Evolutionary conservation across 257 asterid species (phyloP), one percentile per base, ranked within the genome.

Genomic region (Gardenia jasminoides): DNA sequence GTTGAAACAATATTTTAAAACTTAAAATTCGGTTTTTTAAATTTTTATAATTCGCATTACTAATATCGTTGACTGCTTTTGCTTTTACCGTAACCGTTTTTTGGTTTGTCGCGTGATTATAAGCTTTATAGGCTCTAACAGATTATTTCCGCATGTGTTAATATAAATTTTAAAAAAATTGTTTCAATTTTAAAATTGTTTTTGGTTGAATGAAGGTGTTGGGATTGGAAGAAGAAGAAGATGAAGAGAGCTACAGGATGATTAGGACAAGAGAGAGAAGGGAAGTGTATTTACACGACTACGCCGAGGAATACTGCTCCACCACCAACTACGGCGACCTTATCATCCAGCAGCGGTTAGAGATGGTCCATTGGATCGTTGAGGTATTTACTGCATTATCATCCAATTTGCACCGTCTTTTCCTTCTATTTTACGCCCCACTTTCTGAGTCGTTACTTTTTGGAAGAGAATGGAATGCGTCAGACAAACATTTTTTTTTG

Each of bases 361-460:
- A 81, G 59, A 93, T 95, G 99, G 97, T 93, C 72, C 96, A 93
- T 82, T 93, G 97, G 99, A 95, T 95, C 79, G 84, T 93, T 75
- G 97, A 93, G 98, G 99, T 93, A 77, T 48, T 66, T 36, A n/a
- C 64, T 56, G n/a, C n/a, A 5, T 19, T 17, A 47, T 50, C 20
- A n/a, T 54, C 26, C 52, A 56, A 8, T 33, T 22, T 48, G 56
- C 9, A 8, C 70, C 48, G 41, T 56, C 1, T 62, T 62, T 56
- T 19, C 52, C 67, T 41, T 36, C 41, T 5, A 24, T 19, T 24
- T 52, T 70, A 20, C 33, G 39, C 54, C 48, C 10, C 58, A 43
- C 59, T 7, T 36, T 36, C 41, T 36, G 41, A 36, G 41, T 36
- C 41, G 41, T 36, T 36, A 36, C 4, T 36, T 36, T 36, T 36